Percentiles rank a stretch among this genome's conserved stretches.
Conservation (phyloP, 2,329 filamentous ascomycete species). For the Paramyrothecium roridum region DNA sequence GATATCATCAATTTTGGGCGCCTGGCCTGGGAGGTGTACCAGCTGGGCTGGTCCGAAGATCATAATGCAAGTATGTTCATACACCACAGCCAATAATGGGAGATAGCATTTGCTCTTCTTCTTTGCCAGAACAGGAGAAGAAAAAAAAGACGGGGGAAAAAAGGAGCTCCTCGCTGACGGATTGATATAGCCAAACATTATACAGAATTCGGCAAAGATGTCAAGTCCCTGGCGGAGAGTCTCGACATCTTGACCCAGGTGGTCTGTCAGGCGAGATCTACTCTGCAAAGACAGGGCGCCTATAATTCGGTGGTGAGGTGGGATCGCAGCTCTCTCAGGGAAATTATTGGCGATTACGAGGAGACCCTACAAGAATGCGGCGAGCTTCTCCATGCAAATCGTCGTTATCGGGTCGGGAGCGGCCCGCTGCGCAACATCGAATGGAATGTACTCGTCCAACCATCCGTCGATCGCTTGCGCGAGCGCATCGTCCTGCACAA, state of each 20-base stretch:
- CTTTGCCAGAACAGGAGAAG: no score
- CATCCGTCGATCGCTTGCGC: conserved; percentile 26
- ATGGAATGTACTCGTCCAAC: conserved; percentile 32
- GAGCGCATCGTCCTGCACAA: conserved; percentile 28
- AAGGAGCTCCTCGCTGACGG: no score
- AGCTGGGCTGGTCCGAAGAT: conserved; percentile 26
- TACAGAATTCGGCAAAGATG: conserved; percentile 26
- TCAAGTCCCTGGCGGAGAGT: conserved; percentile 23
- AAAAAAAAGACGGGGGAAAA: no score
- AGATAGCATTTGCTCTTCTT: not conserved
- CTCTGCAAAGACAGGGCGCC: conserved; percentile 18
- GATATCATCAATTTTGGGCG: conserved; percentile 26
- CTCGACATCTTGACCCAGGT: conserved; percentile 26
- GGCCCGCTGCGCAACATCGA: conserved; percentile 27
- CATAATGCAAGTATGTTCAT: conserved; percentile 27
- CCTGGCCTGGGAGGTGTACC: conserved; percentile 29
- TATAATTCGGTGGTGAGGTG: conserved; percentile 14
- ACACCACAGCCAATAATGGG: not conserved
- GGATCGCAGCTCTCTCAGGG: conserved; percentile 16
- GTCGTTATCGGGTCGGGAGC: conserved; percentile 19
- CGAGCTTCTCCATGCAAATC: conserved; percentile 22
- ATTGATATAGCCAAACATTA: conserved; percentile 26
- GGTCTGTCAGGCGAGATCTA: conserved; percentile 20
- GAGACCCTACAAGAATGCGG: conserved; percentile 27
- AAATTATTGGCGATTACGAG: conserved; percentile 28